Evolutionary conservation across 2,329 filamentous ascomycete genomes (phyloP), one percentile per base, ranked within the genome.

Genomic region (Talaromyces sp.): DNA sequence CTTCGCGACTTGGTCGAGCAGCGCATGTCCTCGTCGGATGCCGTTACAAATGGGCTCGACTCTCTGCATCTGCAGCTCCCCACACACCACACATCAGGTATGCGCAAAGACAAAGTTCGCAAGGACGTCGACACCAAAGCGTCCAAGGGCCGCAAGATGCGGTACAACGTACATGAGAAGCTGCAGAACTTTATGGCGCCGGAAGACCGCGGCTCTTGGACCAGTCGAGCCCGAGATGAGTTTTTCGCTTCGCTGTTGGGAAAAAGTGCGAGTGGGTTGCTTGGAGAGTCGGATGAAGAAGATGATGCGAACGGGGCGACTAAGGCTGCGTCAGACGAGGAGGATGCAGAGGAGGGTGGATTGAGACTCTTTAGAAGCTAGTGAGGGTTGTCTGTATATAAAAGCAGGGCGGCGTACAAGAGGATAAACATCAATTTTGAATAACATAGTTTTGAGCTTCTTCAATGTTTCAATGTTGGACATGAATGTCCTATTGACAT

Each of bases 181-280:
- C 76, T 99, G 70, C 91, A 96, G 78, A 97, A 97, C 75, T 98
- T 98, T 71, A 97, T 97, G 92, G 93, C 93, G 11, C 88, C 92
- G 0, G 91, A 97, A 73, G 90, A 96, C 72, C 82, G 90, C 58
- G 83, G 89, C 3, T 77, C 75, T 17, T 99, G 95, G 95, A 89
- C 90, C 63, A 86, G 89, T 66, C 83, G 85, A 62, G 91, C 93
- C 59, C 86, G 91, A 62, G 90, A 95, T 41, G 79, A 81, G 60
- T 86, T 93, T 73, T 93, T 93, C 71, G 86, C 86, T 14, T 89
- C 88, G 27, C 74, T 93, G 64, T 85, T 93, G 64, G 90, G 90
- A 0, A 72, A 68, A 60, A 73, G 72, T 54, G 86, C 89, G 69
- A 87, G 86, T 72, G 81, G 88, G 71, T 79, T 82, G 67, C 76